Evolutionary conservation across 257 asterid genomes (phyloP).

Genomic region (Solanum lycopersicoides): DNA sequence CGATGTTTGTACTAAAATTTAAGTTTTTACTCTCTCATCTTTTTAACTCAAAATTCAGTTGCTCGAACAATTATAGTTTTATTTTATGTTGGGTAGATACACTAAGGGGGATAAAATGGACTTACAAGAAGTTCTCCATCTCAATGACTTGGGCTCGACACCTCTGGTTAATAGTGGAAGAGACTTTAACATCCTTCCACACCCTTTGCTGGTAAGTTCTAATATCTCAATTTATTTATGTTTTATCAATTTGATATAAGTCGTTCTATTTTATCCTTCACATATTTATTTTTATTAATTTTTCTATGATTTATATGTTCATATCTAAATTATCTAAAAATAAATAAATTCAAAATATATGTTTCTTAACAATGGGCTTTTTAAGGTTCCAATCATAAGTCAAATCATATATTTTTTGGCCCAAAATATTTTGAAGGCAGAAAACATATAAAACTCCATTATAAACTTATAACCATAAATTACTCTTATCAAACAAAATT

Average conservation of each 20-base stretch:
- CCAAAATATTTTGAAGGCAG: neutral
- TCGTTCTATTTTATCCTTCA: no score
- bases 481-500: neutral
- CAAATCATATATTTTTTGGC: neutral
- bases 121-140: no score
- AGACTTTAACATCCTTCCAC: no score
- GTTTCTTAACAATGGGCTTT: no score
- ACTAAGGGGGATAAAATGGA: neutral
- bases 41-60: neutral
- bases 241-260: no score
- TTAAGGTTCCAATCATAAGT: neutral
- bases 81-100: neutral
- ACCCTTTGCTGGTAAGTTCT: no score
- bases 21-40: neutral
- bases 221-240: no score
- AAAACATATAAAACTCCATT: neutral
- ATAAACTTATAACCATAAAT: neutral
- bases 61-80: neutral
- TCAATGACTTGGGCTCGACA: no score
- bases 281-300: no score
- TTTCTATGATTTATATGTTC: neutral
- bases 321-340: neutral
- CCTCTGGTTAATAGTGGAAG: no score
- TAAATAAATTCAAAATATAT: no score
- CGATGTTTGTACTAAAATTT: neutral